Percentiles rank a stretch among this genome's conserved stretches.
Evolutionary conservation across 805 yeast genomes (phyloP).

Genomic region (Jamesozyma hellenica): DNA sequence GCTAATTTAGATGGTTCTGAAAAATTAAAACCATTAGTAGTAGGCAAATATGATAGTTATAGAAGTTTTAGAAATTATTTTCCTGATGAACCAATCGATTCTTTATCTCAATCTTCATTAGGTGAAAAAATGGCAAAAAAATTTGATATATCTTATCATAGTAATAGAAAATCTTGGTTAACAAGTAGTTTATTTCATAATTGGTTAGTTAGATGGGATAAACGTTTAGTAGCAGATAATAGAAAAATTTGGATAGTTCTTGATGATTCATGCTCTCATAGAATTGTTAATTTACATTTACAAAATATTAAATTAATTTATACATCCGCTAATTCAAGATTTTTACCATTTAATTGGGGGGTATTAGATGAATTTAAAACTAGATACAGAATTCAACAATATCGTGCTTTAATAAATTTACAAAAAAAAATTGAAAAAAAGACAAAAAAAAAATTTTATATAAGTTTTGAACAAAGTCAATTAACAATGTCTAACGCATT

Average conservation of each 20-base stretch:
- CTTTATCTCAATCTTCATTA: slow-evolving; percentile 21
- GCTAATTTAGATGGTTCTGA: slow-evolving; percentile 55
- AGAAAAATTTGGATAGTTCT: slow-evolving; percentile 46
- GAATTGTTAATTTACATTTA: slow-evolving; percentile 44
- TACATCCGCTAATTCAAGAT: slow-evolving; percentile 33
- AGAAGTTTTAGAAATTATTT: slow-evolving; percentile 32
- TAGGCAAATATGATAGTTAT: slow-evolving; percentile 46
- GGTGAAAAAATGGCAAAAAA: slow-evolving; percentile 39
- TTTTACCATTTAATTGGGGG: slow-evolving; percentile 56
- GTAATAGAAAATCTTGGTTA: slow-evolving; percentile 53
- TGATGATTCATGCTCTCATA: slow-evolving; percentile 55
- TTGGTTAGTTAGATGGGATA: slow-evolving; percentile 51
- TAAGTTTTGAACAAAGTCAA: slow-evolving; percentile 32
- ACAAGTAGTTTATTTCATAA: slow-evolving; percentile 55
- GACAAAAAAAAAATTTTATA: slow-evolving; percentile 13
- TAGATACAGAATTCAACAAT: slow-evolving; percentile 48
- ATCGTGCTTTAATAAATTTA: slow-evolving; percentile 30
- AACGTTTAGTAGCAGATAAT: slow-evolving; percentile 38
- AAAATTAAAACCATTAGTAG: slow-evolving; percentile 48
- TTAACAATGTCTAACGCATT: slow-evolving; percentile 47
- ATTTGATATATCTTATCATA: slow-evolving; percentile 46
- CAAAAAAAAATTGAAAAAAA: slow-evolving; percentile 16
- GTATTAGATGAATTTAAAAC: slow-evolving; percentile 52
- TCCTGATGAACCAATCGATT: slow-evolving; percentile 24
- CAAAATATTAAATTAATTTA: slow-evolving; percentile 34